phyloP scores from a whole-genome alignment of 495 filamentous ascomycete genomes.

The Penicillium subrubescens region DNA sequence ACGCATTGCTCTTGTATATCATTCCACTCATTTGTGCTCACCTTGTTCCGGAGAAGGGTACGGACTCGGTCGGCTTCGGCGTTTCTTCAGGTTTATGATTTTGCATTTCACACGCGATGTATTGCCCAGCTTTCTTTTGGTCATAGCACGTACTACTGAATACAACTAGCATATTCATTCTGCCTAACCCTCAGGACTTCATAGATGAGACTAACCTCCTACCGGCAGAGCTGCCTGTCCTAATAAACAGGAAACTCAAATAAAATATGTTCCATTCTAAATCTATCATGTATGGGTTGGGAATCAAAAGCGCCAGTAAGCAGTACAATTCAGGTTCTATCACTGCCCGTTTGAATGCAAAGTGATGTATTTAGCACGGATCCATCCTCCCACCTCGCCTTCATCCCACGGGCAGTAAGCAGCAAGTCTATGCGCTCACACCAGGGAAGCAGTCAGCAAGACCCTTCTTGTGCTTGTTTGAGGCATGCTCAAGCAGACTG shows the following conservation, averaged over 20 bases:
- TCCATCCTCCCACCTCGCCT: not conserved
- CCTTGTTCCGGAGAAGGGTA: not conserved
- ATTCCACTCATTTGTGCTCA: slow-evolving; percentile 1
- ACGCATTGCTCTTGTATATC: slow-evolving; percentile 5
- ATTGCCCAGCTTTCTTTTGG: not conserved
- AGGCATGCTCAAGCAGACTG: slow-evolving; percentile 33
- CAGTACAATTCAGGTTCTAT: not conserved
- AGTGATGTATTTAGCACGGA: not conserved
- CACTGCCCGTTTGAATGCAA: slow-evolving; percentile 3
- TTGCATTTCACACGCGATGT: not conserved
- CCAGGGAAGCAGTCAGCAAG: slow-evolving; percentile 31
- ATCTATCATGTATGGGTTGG: not conserved
- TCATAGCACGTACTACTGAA: not conserved
- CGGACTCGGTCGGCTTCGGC: not conserved
- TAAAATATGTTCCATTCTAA: not conserved
- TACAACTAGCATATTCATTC: not conserved
- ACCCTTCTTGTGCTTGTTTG: slow-evolving; percentile 35
- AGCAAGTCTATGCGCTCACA: slow-evolving; percentile 15
- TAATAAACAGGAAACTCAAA: not conserved
- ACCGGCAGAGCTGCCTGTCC: not conserved
- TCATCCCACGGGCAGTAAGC: not conserved
- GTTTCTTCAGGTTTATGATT: not conserved
- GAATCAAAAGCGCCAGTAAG: slow-evolving; percentile 4
- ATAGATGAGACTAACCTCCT: not conserved
- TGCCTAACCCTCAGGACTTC: not conserved